These are phyloP conservation scores for Gelatoporia subvermispora DNA, from an alignment of 768 basidiomycete species.

Conservation along the genomic window DNA sequence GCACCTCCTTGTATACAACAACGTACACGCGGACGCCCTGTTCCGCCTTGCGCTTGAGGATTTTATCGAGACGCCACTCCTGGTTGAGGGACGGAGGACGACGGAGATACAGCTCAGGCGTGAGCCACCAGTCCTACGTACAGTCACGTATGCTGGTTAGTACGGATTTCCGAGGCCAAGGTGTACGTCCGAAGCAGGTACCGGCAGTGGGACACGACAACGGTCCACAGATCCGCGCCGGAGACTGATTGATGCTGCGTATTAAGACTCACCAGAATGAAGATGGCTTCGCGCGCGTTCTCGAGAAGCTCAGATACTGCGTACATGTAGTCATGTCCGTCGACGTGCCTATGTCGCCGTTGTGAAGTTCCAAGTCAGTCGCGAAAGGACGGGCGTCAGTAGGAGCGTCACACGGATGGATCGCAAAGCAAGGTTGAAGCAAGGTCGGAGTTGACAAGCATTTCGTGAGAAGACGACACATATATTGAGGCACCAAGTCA, in stretches of 20 bases:
- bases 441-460: no score
- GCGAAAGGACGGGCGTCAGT: background rate
- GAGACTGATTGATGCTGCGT: background rate
- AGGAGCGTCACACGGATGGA: no score
- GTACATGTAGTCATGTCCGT: constrained; percentile 97
- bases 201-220: no score
- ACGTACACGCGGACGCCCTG: constrained; percentile 91
- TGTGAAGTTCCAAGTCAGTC: background rate
- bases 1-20: constrained; percentile 91
- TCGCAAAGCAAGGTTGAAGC: no score
- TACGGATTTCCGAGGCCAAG: background rate
- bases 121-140: constrained; percentile 84
- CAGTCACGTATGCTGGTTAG: background rate
- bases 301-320: constrained; percentile 89
- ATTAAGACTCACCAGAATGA: constrained; percentile 61
- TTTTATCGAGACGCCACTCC: constrained; percentile 84
- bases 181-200: no score
- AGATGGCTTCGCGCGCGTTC: constrained; percentile 75
- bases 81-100: constrained; percentile 83
- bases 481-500: no score
- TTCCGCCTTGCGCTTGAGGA: constrained; percentile 84
- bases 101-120: constrained; percentile 90
- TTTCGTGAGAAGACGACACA: no score
- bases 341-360: constrained; percentile 59
- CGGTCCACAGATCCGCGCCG: no score